phyloP scores from a whole-genome alignment of 2,329 filamentous ascomycete species.

The Coleophoma crateriformis region DNA sequence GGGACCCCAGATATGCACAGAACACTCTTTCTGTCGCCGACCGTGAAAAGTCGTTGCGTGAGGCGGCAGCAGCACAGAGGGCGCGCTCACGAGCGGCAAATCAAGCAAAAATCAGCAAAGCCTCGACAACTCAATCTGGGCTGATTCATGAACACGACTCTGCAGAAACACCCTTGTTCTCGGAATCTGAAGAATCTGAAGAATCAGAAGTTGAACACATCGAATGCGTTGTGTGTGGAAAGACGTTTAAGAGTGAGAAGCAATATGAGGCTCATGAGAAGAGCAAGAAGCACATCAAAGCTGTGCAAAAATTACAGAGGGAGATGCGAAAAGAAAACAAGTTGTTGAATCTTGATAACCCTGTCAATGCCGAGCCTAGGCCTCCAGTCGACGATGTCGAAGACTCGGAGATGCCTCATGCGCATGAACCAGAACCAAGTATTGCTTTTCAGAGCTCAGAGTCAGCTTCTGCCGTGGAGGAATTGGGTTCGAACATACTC shows the following conservation, averaged over 20 bases:
- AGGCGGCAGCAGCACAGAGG: conserved; percentile 78
- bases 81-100: conserved; percentile 78
- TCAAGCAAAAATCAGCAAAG: conserved; percentile 62
- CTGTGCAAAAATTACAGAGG: conserved; percentile 70
- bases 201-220: conserved; percentile 52
- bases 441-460: background rate
- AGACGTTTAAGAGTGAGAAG: conserved; percentile 83
- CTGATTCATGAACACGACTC: conserved; percentile 49
- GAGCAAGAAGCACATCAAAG: conserved; percentile 93
- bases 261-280: conserved; percentile 89
- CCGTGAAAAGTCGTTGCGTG: conserved; percentile 70
- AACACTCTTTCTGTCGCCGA: conserved; percentile 76
- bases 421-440: background rate
- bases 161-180: conserved; percentile 51
- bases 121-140: conserved; percentile 69
- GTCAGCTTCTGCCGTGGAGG: background rate
- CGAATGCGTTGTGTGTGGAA: conserved; percentile 74
- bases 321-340: conserved; percentile 81
- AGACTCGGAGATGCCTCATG: conserved; percentile 9
- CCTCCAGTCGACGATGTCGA: conserved; percentile 15
- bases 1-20: conserved; percentile 78
- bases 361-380: background rate
- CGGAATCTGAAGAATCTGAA: conserved; percentile 35
- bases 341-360: conserved; percentile 44
- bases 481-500: background rate